Base-by-base conservation (phyloP, 495 filamentous ascomycete species). In the Neurospora sp. region DNA sequence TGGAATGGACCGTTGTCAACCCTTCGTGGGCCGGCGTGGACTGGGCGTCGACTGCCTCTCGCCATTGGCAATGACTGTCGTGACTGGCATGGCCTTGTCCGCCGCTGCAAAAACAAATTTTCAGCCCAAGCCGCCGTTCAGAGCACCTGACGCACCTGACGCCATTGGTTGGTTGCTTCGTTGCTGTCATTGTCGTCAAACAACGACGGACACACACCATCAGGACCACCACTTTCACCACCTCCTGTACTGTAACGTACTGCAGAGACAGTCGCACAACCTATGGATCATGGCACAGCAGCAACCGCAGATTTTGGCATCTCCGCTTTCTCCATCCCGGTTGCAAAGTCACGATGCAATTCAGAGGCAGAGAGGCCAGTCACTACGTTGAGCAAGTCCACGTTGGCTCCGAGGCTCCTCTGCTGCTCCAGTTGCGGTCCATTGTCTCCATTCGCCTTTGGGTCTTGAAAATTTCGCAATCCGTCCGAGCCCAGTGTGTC, bases 1-100 rank as follows among this genome's bases (percentile, higher is more conserved):
- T 70, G 42, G 42, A 71, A 74, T 72, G 73, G 73, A 74, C 37
- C 71, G 27, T 17, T 65, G 27, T 16, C 53, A 14, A 65, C 53
- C 53, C 27, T 65, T 59, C 53, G 27, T 65, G 53, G 39, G 17
- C n/a, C 68, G 68, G 68, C 68, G 68, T 69, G 35, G 68, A 35
- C 53, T 65, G 53, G 22, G 12, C 22, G 22, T 31, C 12, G 48
- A 27, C 48, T 59, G 48, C 48, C 48, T 22, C 48, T 61, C 45
- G 22, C 53, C 27, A 65, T 65, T 35, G 53, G 17, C 53, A 65
- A 17, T 35, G 53, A 35, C 53, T 61, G 27, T 61, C 53, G 53
- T 35, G 27, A 61, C 53, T 65, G 53, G 27, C 53, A 65, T 65
- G 27, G 53, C 53, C 53, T 17, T 35, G 53, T 65, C 27, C 27